Evolutionary conservation across 306 rosid species (phyloP).

Genomic region (Parietaria judaica): DNA sequence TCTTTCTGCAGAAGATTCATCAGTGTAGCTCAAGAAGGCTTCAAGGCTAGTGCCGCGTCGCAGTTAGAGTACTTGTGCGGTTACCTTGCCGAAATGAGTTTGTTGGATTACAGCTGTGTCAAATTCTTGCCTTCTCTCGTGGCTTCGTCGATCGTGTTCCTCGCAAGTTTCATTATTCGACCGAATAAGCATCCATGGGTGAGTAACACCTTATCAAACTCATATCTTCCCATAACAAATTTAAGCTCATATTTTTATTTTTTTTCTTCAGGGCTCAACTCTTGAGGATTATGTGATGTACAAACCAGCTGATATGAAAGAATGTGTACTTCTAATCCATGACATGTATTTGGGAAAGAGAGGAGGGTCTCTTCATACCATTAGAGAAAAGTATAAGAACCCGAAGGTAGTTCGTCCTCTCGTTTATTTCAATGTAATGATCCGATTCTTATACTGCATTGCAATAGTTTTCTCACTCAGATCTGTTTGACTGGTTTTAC

Average conservation of each 20-base stretch:
- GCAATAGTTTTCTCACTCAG: background rate
- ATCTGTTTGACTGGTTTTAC: constrained; percentile 22
- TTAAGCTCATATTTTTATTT: background rate
- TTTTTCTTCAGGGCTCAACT: constrained; percentile 34
- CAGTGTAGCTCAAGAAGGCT: constrained; percentile 37
- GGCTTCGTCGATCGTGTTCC: constrained; percentile 67
- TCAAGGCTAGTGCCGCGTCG: constrained; percentile 25
- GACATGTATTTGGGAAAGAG: constrained; percentile 69
- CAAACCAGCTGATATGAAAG: constrained; percentile 50
- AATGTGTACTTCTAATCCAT: constrained; percentile 51
- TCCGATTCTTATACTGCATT: background rate
- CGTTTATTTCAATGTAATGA: background rate
- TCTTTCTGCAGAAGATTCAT: constrained; percentile 49
- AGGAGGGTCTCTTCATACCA: constrained; percentile 52
- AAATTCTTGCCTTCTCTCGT: constrained; percentile 81
- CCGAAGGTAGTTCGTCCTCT: constrained; percentile 48
- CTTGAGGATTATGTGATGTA: constrained; percentile 47
- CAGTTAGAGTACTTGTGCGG: constrained; percentile 57
- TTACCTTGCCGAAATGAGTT: constrained; percentile 81
- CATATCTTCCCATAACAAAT: background rate
- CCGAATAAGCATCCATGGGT: constrained; percentile 77
- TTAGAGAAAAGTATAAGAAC: constrained; percentile 77
- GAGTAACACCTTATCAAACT: background rate
- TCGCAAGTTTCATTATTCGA: constrained; percentile 51
- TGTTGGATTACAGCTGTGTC: constrained; percentile 68